phyloP scores from a whole-genome alignment of 495 filamentous ascomycete species.

The Xylaria telfairii region DNA sequence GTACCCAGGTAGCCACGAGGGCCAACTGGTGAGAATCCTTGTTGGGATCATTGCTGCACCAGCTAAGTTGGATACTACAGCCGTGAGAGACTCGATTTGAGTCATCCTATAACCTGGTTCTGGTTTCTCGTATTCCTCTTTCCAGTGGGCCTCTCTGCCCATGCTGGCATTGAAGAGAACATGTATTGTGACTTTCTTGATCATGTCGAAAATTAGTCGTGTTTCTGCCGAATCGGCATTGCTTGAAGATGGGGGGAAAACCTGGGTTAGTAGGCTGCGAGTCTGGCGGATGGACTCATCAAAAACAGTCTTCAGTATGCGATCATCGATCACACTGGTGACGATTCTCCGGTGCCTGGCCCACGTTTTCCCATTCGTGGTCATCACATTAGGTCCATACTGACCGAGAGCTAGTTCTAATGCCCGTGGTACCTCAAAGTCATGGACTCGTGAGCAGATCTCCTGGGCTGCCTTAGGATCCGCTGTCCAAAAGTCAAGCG shows the following conservation, averaged over 20 bases:
- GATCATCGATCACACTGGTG: constrained; percentile 40
- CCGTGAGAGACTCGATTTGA: constrained; percentile 35
- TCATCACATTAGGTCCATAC: constrained; percentile 40
- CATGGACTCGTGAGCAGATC: constrained; percentile 33
- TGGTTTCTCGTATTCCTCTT: constrained; percentile 29
- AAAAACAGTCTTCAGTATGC: constrained; percentile 39
- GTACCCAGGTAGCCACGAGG: constrained; percentile 35
- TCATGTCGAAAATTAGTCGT: constrained; percentile 37
- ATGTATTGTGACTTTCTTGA: constrained; percentile 39
- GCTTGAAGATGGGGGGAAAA: constrained; percentile 16
- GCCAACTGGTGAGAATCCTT: constrained; percentile 35
- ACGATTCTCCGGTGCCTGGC: constrained; percentile 37
- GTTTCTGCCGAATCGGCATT: constrained; percentile 27
- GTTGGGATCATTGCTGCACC: constrained; percentile 36
- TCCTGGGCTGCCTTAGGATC: constrained; percentile 33
- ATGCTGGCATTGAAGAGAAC: constrained; percentile 38
- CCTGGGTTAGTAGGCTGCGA: constrained; percentile 33
- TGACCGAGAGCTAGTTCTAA: constrained; percentile 30
- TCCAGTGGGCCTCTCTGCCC: constrained; percentile 34
- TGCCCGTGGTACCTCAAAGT: constrained; percentile 34
- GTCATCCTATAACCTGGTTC: constrained; percentile 35
- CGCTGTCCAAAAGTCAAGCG: constrained; percentile 34
- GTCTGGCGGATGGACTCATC: constrained; percentile 38
- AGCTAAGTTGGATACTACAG: constrained; percentile 27
- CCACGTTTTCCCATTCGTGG: constrained; percentile 36